Conservation (phyloP, 208 protist species). For the Leishmania turanica region DNA sequence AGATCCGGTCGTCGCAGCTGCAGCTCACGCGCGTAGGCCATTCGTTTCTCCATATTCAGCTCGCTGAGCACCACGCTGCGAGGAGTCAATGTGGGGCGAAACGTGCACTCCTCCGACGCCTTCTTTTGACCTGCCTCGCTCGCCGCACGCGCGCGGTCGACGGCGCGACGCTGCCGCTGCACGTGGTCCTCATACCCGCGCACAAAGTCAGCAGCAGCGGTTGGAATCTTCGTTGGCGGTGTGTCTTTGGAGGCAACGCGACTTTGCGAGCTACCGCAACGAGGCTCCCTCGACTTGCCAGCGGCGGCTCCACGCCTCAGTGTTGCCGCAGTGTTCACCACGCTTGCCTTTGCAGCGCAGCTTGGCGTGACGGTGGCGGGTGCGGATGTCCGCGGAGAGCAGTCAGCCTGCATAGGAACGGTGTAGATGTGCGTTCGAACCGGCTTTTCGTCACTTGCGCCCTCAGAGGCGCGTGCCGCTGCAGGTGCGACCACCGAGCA, state of each 20-base stretch:
- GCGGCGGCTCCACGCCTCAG: not conserved
- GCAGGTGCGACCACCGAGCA: too few species aligned
- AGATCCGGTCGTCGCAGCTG: slow-evolving; percentile 29
- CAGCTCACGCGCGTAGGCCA: slow-evolving; percentile 31
- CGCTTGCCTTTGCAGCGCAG: not conserved
- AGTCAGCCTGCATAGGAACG: not conserved
- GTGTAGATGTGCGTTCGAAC: slow-evolving; percentile 20
- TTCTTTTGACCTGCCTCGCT: not conserved
- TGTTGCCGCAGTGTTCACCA: not conserved
- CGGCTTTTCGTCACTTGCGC: not conserved
- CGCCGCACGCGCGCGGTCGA: not conserved
- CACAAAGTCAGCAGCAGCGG: slow-evolving; percentile 4
- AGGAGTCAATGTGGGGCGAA: slow-evolving; percentile 34
- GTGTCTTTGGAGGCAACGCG: not conserved
- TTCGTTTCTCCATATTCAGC: slow-evolving; percentile 31
- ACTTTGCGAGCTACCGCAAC: not conserved
- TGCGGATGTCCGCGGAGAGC: not conserved
- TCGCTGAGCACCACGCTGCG: slow-evolving; percentile 42
- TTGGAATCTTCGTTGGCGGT: too few species aligned
- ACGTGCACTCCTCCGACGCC: slow-evolving; percentile 27
- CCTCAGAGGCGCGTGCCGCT: not conserved
- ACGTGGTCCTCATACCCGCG: slow-evolving; percentile 15
- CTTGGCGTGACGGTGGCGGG: not conserved
- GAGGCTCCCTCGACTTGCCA: not conserved
- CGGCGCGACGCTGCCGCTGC: slow-evolving; percentile 18